These are phyloP conservation scores for Lavandula angustifolia DNA, from an alignment of 257 asterid genomes.

Conservation along the genomic window DNA sequence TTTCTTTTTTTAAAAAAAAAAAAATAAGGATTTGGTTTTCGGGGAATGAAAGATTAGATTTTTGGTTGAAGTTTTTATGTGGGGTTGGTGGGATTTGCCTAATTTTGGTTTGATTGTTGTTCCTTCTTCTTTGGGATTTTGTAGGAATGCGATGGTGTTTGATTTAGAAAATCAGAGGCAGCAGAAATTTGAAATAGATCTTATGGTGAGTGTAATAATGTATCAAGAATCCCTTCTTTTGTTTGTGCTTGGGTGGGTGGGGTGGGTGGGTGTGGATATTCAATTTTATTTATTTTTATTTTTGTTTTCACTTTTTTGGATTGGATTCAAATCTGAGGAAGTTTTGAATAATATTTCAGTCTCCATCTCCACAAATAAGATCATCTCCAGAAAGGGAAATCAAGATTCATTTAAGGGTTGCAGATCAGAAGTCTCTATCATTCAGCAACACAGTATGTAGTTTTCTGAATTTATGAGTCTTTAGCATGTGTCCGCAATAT, in stretches of 20 bases:
- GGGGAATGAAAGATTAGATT: neutral
- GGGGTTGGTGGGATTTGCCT: neutral
- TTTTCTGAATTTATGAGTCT: neutral
- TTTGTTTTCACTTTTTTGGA: neutral
- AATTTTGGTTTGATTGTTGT: neutral
- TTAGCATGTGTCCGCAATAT: neutral
- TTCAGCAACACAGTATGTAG: constrained; percentile 47
- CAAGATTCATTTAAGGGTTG: constrained; percentile 37
- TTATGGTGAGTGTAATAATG: constrained; percentile 64
- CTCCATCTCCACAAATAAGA: constrained; percentile 77
- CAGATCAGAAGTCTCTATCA: constrained; percentile 48
- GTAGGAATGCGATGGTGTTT: constrained; percentile 42
- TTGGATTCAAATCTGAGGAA: neutral
- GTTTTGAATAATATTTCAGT: constrained; percentile 42
- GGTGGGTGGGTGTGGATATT: neutral
- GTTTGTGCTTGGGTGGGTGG: neutral
- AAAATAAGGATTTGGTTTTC: neutral
- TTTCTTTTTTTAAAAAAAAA: too few relatives aligned
- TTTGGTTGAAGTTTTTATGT: too few relatives aligned
- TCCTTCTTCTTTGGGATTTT: constrained; percentile 12
- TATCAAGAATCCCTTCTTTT: neutral
- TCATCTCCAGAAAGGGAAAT: constrained; percentile 61
- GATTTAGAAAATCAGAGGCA: constrained; percentile 52
- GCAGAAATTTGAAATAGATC: constrained; percentile 90
- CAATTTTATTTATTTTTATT: neutral